These are phyloP conservation scores for Neopestalotiopsis rosae DNA, from an alignment of 2,329 filamentous ascomycete genomes.

Conservation along the genomic window DNA sequence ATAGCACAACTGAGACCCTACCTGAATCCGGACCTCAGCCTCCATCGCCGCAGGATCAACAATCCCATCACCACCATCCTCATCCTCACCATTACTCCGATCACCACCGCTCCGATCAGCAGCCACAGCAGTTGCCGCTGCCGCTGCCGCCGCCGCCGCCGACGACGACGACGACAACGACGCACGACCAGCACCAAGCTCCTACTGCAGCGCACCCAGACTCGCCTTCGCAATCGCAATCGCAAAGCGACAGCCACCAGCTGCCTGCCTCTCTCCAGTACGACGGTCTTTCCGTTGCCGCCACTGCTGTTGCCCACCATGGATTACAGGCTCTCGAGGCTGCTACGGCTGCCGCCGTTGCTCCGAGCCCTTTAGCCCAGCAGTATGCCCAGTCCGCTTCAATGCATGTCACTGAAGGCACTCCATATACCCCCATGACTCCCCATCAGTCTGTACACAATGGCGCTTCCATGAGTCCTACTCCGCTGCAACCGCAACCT, in stretches of 20 bases:
- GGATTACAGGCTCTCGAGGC: constrained; percentile 16
- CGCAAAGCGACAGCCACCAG: neutral
- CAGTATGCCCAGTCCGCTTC: constrained; percentile 40
- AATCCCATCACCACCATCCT: constrained; percentile 13
- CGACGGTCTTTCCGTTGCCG: constrained; percentile 18
- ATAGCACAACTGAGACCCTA: neutral
- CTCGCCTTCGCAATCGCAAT: neutral
- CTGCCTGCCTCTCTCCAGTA: constrained; percentile 13
- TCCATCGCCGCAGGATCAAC: constrained; percentile 13
- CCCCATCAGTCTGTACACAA: neutral
- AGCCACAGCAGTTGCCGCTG: neutral
- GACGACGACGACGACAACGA: neutral
- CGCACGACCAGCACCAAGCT: neutral
- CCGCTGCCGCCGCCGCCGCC: neutral
- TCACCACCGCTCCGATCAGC: neutral
- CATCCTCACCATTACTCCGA: neutral
- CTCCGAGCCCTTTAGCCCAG: constrained; percentile 30
- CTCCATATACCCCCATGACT: constrained; percentile 16
- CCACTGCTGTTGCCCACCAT: constrained; percentile 20
- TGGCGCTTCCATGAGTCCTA: constrained; percentile 4
- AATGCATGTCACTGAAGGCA: constrained; percentile 33
- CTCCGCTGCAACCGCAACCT: neutral
- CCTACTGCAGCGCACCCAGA: neutral
- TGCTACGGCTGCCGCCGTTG: constrained; percentile 11
- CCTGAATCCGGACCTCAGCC: constrained; percentile 5